Evolutionary conservation across 1,139 yeast species (phyloP).

Genomic region (Zygoascus sp.): DNA sequence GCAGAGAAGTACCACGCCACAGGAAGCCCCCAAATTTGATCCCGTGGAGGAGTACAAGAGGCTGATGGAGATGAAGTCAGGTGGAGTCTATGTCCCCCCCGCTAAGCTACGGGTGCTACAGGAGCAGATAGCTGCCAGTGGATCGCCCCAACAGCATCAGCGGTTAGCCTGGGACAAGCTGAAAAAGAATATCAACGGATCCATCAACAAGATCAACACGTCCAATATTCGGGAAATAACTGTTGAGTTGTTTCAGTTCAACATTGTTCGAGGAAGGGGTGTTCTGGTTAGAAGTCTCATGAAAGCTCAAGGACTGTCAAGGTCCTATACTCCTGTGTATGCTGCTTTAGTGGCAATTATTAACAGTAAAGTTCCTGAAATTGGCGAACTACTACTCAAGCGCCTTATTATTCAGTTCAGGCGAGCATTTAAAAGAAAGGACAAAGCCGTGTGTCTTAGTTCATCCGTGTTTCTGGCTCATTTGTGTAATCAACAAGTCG

Average conservation of each 20-base stretch:
- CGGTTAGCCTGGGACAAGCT: conserved; percentile 52
- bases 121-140: conserved; percentile 35
- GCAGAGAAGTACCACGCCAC: conserved; percentile 13
- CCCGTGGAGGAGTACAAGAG: conserved; percentile 37
- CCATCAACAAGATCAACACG: conserved; percentile 44
- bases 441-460: conserved; percentile 43
- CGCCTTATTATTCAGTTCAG: conserved; percentile 61
- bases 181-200: conserved; percentile 45
- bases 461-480: conserved; percentile 54
- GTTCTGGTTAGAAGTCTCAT: conserved; percentile 53
- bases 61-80: conserved; percentile 39
- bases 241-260: conserved; percentile 48
- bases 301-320: conserved; percentile 47
- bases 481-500: conserved; percentile 59
- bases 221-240: conserved; percentile 48
- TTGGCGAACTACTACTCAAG: conserved; percentile 56
- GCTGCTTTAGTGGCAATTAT: conserved; percentile 58
- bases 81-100: conserved; percentile 52
- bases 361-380: conserved; percentile 63
- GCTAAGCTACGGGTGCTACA: conserved; percentile 45
- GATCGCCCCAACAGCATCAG: conserved; percentile 43
- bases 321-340: conserved; percentile 45
- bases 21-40: background rate
- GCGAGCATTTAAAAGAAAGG: conserved; percentile 47
- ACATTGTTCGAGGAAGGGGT: conserved; percentile 59